Percentiles rank a stretch among this genome's conserved stretches.
Evolutionary conservation across 768 basidiomycete genomes (phyloP).

Genomic region (Xanthoconium stramineum): DNA sequence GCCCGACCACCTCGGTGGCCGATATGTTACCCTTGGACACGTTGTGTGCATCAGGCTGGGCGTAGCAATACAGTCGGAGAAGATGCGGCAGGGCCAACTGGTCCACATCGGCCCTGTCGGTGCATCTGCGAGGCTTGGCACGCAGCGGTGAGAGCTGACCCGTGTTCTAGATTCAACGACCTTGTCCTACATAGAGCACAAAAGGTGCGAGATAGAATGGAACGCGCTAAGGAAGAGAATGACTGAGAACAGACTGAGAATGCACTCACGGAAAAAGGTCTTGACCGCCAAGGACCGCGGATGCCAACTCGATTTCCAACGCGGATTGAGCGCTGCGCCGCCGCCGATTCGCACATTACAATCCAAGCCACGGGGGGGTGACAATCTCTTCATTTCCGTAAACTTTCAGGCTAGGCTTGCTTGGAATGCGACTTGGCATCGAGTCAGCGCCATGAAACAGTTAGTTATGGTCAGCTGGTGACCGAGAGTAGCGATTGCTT

Average conservation of each 20-base stretch:
- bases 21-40: too few species aligned
- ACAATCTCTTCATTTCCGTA: background rate
- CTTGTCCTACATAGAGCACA: background rate
- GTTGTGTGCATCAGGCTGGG: too few species aligned
- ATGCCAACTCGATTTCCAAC: too few species aligned
- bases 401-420: background rate
- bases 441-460: background rate
- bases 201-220: background rate
- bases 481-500: too few species aligned
- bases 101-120: too few species aligned
- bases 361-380: background rate
- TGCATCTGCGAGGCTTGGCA: background rate
- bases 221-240: background rate
- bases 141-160: background rate
- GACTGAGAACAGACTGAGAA: background rate
- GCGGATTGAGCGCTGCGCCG: too few species aligned
- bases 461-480: background rate
- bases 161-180: background rate
- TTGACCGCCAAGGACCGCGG: too few species aligned
- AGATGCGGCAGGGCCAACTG: too few species aligned
- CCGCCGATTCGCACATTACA: background rate
- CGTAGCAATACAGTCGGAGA: too few species aligned
- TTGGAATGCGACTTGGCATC: background rate
- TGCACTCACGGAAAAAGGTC: background rate
- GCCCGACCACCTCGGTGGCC: too few species aligned